Conservation (phyloP, 768 basidiomycete species). For the Boletus pseudo-olivaceus region DNA sequence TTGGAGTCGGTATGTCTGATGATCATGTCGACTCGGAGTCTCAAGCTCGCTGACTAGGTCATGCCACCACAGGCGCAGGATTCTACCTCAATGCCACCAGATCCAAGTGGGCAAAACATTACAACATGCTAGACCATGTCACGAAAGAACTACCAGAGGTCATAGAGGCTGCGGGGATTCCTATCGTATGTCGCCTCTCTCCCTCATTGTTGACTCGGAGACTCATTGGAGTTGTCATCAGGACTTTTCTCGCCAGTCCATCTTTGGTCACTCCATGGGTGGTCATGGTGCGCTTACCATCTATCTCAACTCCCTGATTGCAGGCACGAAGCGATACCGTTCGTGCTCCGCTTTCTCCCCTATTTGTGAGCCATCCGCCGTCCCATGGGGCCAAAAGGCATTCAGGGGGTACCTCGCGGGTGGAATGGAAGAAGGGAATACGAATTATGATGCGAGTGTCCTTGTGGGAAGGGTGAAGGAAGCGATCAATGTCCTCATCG, state of each 20-base stretch:
- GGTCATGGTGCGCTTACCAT: slow-evolving; percentile 93
- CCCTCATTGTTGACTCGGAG: neutral
- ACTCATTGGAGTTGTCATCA: slow-evolving; percentile 27
- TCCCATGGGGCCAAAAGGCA: slow-evolving; percentile 91
- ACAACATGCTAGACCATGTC: slow-evolving; percentile 87
- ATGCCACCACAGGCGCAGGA: slow-evolving; percentile 59
- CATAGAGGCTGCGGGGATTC: slow-evolving; percentile 67
- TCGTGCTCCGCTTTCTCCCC: slow-evolving; percentile 90
- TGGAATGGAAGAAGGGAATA: slow-evolving; percentile 71
- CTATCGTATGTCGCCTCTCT: slow-evolving; percentile 54
- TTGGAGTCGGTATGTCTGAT: slow-evolving; percentile 64
- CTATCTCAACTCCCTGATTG: slow-evolving; percentile 66
- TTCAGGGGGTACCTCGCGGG: slow-evolving; percentile 81
- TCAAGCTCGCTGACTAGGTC: slow-evolving; percentile 1
- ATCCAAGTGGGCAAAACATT: slow-evolving; percentile 65
- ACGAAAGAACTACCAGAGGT: slow-evolving; percentile 81
- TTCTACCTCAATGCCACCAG: slow-evolving; percentile 94
- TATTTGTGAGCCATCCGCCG: slow-evolving; percentile 79
- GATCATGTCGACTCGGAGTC: neutral
- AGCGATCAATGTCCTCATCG: slow-evolving; percentile 76
- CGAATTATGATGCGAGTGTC: slow-evolving; percentile 79
- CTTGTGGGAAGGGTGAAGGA: slow-evolving; percentile 63
- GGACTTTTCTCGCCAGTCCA: slow-evolving; percentile 82
- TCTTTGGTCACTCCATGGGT: slow-evolving; percentile 97
- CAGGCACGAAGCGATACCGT: slow-evolving; percentile 62